A percentile compares a stretch with the other conserved stretches of the same genome.
phyloP scores from a whole-genome alignment of 1,284 basidiomycete species.

The Thelephora terrestris region DNA sequence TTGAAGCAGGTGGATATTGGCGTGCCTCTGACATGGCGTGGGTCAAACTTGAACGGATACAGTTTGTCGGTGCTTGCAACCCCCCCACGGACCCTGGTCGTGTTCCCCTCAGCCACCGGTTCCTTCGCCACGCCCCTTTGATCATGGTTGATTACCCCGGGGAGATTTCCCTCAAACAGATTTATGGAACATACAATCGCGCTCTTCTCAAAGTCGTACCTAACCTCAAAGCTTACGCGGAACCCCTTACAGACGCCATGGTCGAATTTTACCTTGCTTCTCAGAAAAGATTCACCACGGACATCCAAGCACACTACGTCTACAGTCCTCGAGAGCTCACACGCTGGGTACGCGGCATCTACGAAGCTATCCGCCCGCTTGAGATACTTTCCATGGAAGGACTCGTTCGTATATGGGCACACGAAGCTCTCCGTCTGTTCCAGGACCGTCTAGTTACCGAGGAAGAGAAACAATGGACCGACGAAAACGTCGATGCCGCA shows the following conservation, averaged over 20 bases:
- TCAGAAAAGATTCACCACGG: slow-evolving; percentile 91
- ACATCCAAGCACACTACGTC: slow-evolving; percentile 96
- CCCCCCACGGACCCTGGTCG: slow-evolving; percentile 99
- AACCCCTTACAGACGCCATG: slow-evolving; percentile 96
- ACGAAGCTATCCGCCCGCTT: slow-evolving; percentile 90
- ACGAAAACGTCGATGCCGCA: slow-evolving; percentile 80
- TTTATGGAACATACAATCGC: slow-evolving; percentile 98
- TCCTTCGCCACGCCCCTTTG: slow-evolving; percentile 96
- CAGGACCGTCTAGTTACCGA: slow-evolving; percentile 94
- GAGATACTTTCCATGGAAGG: slow-evolving; percentile 90
- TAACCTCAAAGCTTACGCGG: slow-evolving; percentile 85
- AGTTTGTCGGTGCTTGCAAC: slow-evolving; percentile 99
- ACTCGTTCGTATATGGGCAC: slow-evolving; percentile 95
- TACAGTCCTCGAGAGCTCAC: slow-evolving; percentile 99
- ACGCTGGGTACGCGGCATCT: slow-evolving; percentile 95
- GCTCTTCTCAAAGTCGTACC: slow-evolving; percentile 95
- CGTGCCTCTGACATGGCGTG: slow-evolving; percentile 91
- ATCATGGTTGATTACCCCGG: slow-evolving; percentile 99
- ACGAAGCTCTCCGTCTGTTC: slow-evolving; percentile 95
- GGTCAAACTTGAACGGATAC: slow-evolving; percentile 96
- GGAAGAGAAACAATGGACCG: slow-evolving; percentile 91
- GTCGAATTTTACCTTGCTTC: slow-evolving; percentile 93
- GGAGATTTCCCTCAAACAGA: slow-evolving; percentile 94
- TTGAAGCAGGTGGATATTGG: slow-evolving; percentile 95
- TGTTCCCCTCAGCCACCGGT: slow-evolving; percentile 94